Percentiles rank a stretch among this genome's conserved stretches.
phyloP scores from a whole-genome alignment of 495 filamentous ascomycete genomes.

The Viridothelium virens region DNA sequence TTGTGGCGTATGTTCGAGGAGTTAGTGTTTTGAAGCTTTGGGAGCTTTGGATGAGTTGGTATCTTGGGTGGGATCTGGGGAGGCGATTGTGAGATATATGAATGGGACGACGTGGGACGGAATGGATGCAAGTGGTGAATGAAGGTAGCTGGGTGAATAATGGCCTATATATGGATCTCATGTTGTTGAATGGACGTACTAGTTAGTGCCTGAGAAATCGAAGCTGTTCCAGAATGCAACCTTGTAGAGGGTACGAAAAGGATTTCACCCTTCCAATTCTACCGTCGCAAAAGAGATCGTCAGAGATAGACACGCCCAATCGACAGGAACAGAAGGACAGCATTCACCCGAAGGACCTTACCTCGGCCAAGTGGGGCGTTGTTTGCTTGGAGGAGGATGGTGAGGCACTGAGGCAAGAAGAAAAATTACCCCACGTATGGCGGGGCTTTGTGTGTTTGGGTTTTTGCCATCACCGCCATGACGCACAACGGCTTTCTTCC shows the following conservation, averaged over 20 bases:
- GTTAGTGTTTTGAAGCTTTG: conserved; percentile 2
- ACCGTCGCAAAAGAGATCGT: not conserved
- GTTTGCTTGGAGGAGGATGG: no score
- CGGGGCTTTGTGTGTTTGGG: not conserved
- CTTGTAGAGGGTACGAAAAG: not conserved
- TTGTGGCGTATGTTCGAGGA: conserved; percentile 32
- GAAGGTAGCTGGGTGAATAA: not conserved
- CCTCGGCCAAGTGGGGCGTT: not conserved
- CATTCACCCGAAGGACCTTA: conserved; percentile 7
- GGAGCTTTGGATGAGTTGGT: not conserved
- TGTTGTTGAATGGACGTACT: not conserved
- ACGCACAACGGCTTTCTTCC: not conserved
- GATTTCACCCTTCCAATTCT: conserved; percentile 12
- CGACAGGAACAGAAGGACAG: not conserved
- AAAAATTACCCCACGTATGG: conserved; percentile 3
- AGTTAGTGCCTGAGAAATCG: not conserved
- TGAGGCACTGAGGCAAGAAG: no score
- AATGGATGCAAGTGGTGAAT: not conserved
- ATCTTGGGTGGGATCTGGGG: not conserved
- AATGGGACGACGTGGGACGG: not conserved
- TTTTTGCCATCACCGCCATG: conserved; percentile 9
- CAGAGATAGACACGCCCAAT: not conserved
- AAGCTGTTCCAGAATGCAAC: not conserved
- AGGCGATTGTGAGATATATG: not conserved
- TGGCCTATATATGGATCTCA: conserved; percentile 11